Percentiles rank a stretch among this genome's conserved stretches.
These are phyloP conservation scores for Penicillium sp. DNA, from an alignment of 2,329 filamentous ascomycete genomes.

Conservation along the genomic window DNA sequence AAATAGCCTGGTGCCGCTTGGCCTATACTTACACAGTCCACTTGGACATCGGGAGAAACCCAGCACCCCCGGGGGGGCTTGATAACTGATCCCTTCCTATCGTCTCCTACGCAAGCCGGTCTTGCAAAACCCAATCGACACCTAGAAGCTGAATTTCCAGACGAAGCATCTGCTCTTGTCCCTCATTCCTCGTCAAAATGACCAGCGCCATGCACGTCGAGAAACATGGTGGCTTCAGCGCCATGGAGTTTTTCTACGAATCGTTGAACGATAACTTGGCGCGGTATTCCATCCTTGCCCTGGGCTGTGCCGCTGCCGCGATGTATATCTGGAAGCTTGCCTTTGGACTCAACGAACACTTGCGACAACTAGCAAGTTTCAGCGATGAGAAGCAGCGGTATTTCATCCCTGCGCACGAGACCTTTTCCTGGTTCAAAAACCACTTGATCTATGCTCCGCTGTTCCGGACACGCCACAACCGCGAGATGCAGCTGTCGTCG, in stretches of 20 bases:
- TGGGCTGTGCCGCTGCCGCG: conserved; percentile 60
- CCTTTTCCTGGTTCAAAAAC: conserved; percentile 66
- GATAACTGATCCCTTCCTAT: no score
- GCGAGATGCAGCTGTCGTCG: conserved; percentile 44
- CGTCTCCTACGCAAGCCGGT: background rate
- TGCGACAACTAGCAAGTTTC: conserved; percentile 71
- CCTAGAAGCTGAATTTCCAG: no score
- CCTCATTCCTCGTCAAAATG: conserved; percentile 32
- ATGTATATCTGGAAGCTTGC: conserved; percentile 66
- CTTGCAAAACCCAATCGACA: no score
- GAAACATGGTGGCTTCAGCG: conserved; percentile 22
- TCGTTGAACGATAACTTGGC: conserved; percentile 55
- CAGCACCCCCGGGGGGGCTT: no score
- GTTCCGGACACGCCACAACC: conserved; percentile 45
- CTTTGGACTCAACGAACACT: conserved; percentile 61
- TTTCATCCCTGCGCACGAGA: conserved; percentile 59
- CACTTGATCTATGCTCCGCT: conserved; percentile 56
- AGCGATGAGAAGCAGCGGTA: conserved; percentile 77
- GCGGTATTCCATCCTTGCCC: conserved; percentile 61
- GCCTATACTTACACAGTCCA: no score
- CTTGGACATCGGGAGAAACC: no score
- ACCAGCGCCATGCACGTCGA: conserved; percentile 27
- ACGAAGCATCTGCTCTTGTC: conserved; percentile 26
- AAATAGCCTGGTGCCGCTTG: no score
- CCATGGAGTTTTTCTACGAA: conserved; percentile 25